These are phyloP conservation scores for Juncus effusus DNA, from an alignment of 176 grass and related monocot species.

Conservation along the genomic window DNA sequence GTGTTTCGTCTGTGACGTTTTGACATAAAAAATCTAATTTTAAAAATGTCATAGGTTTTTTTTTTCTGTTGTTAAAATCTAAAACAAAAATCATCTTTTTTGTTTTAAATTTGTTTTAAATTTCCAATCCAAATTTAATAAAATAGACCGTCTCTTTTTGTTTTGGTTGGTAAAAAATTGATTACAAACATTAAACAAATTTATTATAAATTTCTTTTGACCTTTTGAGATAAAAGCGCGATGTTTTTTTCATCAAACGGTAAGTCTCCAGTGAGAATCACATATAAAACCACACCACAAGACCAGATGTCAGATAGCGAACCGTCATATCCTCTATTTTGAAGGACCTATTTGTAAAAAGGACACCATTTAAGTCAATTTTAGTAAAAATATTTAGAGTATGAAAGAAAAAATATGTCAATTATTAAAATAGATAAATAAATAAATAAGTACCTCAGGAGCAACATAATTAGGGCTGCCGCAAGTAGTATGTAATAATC, in stretches of 20 bases:
- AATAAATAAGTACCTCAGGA: slow-evolving; percentile 48
- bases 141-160: neutral
- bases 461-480: slow-evolving; percentile 96
- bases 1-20: too few relatives aligned
- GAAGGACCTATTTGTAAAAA: slow-evolving; percentile 54
- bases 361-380: neutral
- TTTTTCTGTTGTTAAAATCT: slow-evolving; percentile 12
- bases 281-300: slow-evolving; percentile 86
- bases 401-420: too few relatives aligned
- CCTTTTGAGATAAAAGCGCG: slow-evolving; percentile 73
- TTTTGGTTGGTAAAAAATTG: neutral
- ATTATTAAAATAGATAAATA: too few relatives aligned
- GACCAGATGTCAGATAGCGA: slow-evolving; percentile 87
- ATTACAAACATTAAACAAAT: neutral
- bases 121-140: neutral
- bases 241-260: slow-evolving; percentile 80
- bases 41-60: neutral
- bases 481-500: slow-evolving; percentile 87
- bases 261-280: slow-evolving; percentile 76
- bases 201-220: slow-evolving; percentile 26
- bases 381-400: too few relatives aligned
- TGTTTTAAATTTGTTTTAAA: neutral
- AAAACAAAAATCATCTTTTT: neutral
- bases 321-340: slow-evolving; percentile 90
- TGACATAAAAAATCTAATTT: slow-evolving; percentile 15